Evolutionary conservation across 164 flowering plant species (phyloP), one percentile per base, ranked within the genome.

Genomic region (Amborella trichopoda): DNA sequence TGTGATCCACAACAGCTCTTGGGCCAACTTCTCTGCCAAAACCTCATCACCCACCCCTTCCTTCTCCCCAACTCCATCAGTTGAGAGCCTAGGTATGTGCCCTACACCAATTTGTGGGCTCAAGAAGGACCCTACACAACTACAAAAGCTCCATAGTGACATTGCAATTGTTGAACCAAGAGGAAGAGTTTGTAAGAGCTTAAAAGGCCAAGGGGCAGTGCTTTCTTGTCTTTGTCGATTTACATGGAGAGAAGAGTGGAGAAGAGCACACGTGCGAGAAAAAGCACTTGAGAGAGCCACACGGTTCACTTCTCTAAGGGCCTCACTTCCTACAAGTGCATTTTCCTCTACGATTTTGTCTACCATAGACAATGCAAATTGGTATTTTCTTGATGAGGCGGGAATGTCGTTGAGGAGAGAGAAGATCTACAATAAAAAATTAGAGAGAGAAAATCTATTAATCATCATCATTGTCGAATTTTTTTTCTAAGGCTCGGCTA

Each of bases 311-410:
- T 61, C 58, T 4, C 49, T 49, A 3, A 69, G 57, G 17, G 52
- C 66, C 30, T 19, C 46, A 40, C 58, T 58, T 16, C 71, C 75
- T 12, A 34, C 40, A 18, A 66, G 42, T 17, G 55, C 44, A 55
- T 77, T 77, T 23, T 68, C 79, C 16, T 74, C 77, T 49, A 77
- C 63, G 40, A 71, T 67, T 48, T 26, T 60, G 26, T 73, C 79
- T 0, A 77, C 83, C 79, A 77, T 67, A 6, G 75, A 59, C 44
- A 71, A 57, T 2, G 73, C 75, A 23, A 73, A 69, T 42, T 71
- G 75, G 68, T 77, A 77, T 34, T 77, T 77, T 40, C 69, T 50
- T 3, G 79, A 77, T 0, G 73, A 39, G 2, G 69, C 73, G 1
- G 77, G 77, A 0, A 63, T 69, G 19, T 74, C 73, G 30, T 63